Evolutionary conservation across 768 basidiomycete genomes (phyloP), one percentile per base, ranked within the genome.

Genomic region (Pisolithus tinctorius): DNA sequence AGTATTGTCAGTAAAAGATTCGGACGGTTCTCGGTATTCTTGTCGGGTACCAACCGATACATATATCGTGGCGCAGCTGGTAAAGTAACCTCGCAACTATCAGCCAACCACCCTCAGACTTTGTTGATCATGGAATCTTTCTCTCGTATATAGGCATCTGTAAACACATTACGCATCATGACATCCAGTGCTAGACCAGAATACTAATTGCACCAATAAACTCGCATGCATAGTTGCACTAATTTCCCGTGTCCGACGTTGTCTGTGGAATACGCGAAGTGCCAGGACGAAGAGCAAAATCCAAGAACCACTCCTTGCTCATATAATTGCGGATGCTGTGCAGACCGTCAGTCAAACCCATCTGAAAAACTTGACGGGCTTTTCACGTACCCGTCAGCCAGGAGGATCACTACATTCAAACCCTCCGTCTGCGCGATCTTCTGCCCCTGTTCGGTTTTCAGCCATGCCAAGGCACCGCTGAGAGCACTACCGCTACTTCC

Each of bases 401-500:
- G 71, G 27, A 99, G 59, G 0, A 97, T 76, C 0, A 99, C 90
- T 6, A 96, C 91, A 61, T 98, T 99, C 67, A 75, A 74, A 11
- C 88, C 93, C 43, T 78, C 74, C 0, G 80, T 82, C 51, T 81
- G 71, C 0, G 84, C 85, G 9, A 88, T 68, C 27, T 69, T 62
- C 59, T 71, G 68, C 0, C 94, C 95, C 43, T 79, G 79, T 6
- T 79, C 78, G 6, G 77, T 83, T 56, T 78, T 82, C 50, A 99
- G 71, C 83, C 88, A 97, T 47, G 76, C 65, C 40, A 96, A 61
- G 4, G 89, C 80, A 41, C 88, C 92, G 25, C 82, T 77, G 37
- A 98, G 71, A 0, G 86, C 83, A 63, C 88, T 91, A 0, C 96
- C 96, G 57, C 87, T 89, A 63, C 90, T 94, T 2, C 96, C 96